These are phyloP conservation scores for Claviceps pazoutovae DNA, from an alignment of 2,329 filamentous ascomycete genomes.

Conservation along the genomic window DNA sequence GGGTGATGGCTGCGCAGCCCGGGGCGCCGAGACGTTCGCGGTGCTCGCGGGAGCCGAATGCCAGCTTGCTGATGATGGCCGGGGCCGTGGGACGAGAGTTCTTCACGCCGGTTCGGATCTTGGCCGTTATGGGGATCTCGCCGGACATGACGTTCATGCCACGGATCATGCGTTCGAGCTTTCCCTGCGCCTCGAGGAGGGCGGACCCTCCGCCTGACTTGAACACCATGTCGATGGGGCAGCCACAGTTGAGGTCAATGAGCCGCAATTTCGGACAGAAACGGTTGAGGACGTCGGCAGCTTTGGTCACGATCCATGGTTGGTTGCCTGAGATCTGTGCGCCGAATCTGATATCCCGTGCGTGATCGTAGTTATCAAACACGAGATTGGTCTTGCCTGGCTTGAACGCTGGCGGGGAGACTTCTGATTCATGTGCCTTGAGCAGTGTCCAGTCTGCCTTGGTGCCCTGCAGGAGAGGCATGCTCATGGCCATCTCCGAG, in stretches of 20 bases:
- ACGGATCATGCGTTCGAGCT: conserved; percentile 85
- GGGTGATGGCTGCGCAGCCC: conserved; percentile 86
- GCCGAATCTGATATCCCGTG: conserved; percentile 75
- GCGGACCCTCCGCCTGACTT: conserved; percentile 80
- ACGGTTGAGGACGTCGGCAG: conserved; percentile 64
- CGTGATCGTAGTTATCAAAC: conserved; percentile 67
- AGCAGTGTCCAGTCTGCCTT: conserved; percentile 91
- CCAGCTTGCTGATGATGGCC: conserved; percentile 69
- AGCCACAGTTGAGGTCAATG: conserved; percentile 93
- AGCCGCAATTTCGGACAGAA: conserved; percentile 74
- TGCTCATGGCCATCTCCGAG: conserved; percentile 93
- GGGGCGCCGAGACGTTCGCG: conserved; percentile 57
- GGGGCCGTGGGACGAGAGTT: conserved; percentile 66
- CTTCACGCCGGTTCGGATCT: conserved; percentile 83
- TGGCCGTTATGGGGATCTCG: conserved; percentile 83
- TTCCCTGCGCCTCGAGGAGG: conserved; percentile 73
- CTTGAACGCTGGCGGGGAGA: conserved; percentile 54
- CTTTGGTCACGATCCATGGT: conserved; percentile 79
- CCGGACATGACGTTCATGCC: conserved; percentile 93
- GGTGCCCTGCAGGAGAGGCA: conserved; percentile 78
- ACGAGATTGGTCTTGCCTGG: conserved; percentile 31
- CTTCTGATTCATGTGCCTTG: conserved; percentile 80
- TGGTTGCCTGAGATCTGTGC: conserved; percentile 88
- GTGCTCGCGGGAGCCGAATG: conserved; percentile 64
- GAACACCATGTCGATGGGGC: conserved; percentile 89